Conservation (phyloP, 2,329 filamentous ascomycete genomes). For the Phaeosphaeriaceae sp. region DNA sequence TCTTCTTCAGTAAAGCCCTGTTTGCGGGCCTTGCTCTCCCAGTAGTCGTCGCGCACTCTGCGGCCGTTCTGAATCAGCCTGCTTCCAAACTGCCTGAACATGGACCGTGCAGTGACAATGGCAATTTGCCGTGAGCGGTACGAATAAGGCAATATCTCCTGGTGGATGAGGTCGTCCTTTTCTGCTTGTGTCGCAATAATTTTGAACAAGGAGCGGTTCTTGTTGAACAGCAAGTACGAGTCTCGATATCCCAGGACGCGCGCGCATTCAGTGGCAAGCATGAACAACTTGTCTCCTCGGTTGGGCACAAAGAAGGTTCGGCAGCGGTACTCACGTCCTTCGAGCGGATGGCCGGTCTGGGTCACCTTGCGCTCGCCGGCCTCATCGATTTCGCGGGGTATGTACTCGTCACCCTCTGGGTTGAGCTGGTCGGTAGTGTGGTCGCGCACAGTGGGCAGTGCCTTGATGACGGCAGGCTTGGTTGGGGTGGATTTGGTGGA, state of each 20-base stretch:
- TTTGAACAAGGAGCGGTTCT: slow-evolving; percentile 94
- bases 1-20: slow-evolving; percentile 98
- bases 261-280: slow-evolving; percentile 97
- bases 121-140: slow-evolving; percentile 98
- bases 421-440: slow-evolving; percentile 97
- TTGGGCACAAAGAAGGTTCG: slow-evolving; percentile 92
- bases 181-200: slow-evolving; percentile 96
- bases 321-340: slow-evolving; percentile 87
- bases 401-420: slow-evolving; percentile 88
- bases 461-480: slow-evolving; percentile 83
- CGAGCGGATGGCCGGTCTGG: slow-evolving; percentile 78
- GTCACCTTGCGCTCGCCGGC: slow-evolving; percentile 94
- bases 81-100: slow-evolving; percentile 98
- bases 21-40: slow-evolving; percentile 95
- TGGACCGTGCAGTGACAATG: slow-evolving; percentile 94
- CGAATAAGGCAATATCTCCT: slow-evolving; percentile 95
- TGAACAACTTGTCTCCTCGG: slow-evolving; percentile 92
- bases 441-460: slow-evolving; percentile 91
- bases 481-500: slow-evolving; percentile 76
- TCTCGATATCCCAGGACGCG: slow-evolving; percentile 92
- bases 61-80: slow-evolving; percentile 88
- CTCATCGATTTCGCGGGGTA: slow-evolving; percentile 91
- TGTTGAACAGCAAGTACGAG: slow-evolving; percentile 98
- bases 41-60: slow-evolving; percentile 95
- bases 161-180: slow-evolving; percentile 93